A percentile compares a stretch with the other conserved stretches of the same genome.
These are phyloP conservation scores for Naganishia sp. DNA, from an alignment of 1,284 basidiomycete species.

Conservation along the genomic window DNA sequence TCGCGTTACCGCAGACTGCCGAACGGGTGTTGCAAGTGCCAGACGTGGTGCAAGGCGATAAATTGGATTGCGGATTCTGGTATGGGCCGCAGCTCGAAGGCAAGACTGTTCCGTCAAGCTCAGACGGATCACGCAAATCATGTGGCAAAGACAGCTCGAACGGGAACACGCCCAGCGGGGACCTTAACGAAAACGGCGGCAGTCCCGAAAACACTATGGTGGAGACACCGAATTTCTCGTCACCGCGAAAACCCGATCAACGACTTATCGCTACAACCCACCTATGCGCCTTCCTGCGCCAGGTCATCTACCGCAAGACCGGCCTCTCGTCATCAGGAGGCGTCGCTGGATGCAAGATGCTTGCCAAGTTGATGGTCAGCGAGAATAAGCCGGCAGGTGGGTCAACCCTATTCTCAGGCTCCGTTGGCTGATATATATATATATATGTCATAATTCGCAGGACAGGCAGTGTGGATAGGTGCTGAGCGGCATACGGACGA, in stretches of 20 bases:
- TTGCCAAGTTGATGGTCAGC: constrained; percentile 49
- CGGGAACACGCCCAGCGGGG: neutral
- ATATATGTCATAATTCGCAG: neutral
- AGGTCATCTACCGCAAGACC: constrained; percentile 42
- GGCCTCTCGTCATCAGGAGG: constrained; percentile 51
- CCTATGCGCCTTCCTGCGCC: constrained; percentile 45
- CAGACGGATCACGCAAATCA: neutral
- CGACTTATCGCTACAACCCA: constrained; percentile 41
- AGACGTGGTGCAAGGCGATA: neutral
- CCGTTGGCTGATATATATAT: too few species aligned
- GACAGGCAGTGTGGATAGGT: constrained; percentile 42
- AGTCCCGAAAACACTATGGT: too few species aligned
- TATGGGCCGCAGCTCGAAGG: neutral
- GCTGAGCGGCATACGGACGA: constrained; percentile 24
- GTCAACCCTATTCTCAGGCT: too few species aligned
- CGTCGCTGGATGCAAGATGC: constrained; percentile 46
- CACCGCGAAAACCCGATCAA: neutral
- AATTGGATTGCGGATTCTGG: constrained; percentile 11
- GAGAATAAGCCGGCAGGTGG: constrained; percentile 46
- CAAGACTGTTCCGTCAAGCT: neutral
- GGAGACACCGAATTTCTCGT: neutral
- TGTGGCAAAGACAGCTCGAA: neutral
- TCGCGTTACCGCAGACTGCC: neutral
- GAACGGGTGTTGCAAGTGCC: constrained; percentile 1
- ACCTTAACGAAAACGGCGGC: neutral